Evolutionary conservation across 306 rosid species (phyloP).

Genomic region (Hippophae gyantsensis): DNA sequence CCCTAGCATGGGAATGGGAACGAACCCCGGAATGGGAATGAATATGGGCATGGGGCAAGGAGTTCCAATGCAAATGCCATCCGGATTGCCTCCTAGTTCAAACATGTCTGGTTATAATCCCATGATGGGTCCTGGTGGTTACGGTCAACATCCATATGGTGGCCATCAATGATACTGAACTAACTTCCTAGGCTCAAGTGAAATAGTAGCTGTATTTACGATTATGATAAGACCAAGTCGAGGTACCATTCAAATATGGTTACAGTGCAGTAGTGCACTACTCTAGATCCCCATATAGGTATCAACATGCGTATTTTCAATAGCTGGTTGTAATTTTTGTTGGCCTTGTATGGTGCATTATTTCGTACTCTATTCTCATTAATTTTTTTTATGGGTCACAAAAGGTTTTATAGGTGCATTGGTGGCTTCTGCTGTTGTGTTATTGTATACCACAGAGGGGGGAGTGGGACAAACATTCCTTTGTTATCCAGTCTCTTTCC

Average conservation of each 20-base stretch:
- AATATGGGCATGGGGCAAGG: slow-evolving; percentile 74
- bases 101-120: slow-evolving; percentile 62
- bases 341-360: slow-evolving; percentile 37
- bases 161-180: slow-evolving; percentile 56
- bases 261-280: background rate
- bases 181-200: slow-evolving; percentile 23
- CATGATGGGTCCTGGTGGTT: slow-evolving; percentile 71
- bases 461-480: slow-evolving; percentile 12
- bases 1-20: slow-evolving; percentile 19
- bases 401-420: slow-evolving; percentile 25
- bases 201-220: background rate
- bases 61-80: slow-evolving; percentile 57
- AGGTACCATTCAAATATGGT: no score
- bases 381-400: slow-evolving; percentile 38
- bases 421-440: slow-evolving; percentile 24
- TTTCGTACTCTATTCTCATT: slow-evolving; percentile 23
- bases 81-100: slow-evolving; percentile 48
- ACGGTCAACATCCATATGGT: slow-evolving; percentile 69
- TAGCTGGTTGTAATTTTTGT: slow-evolving; percentile 28
- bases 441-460: slow-evolving; percentile 9
- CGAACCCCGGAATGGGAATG: slow-evolving; percentile 33
- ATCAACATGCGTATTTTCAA: background rate
- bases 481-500: slow-evolving; percentile 8
- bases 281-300: slow-evolving; percentile 3
- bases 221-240: background rate